A percentile compares a stretch with the other conserved stretches of the same genome.
phyloP scores from a whole-genome alignment of 225 moss, liverwort and hornwort species.

The Sphagnum contortum region DNA sequence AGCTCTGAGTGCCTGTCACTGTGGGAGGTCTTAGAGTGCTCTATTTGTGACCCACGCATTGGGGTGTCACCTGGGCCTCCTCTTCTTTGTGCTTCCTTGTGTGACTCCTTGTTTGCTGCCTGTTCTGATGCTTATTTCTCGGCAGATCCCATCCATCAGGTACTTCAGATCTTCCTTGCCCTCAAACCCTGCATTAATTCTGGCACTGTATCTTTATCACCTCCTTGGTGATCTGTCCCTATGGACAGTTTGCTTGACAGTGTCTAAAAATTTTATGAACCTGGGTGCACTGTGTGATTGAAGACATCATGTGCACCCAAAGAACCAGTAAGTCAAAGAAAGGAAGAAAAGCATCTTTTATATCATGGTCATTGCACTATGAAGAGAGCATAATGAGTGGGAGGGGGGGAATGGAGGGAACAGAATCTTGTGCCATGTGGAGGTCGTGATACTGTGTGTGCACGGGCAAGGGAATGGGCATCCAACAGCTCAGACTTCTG shows the following conservation, averaged over 20 bases:
- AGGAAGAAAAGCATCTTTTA: too few relatives aligned
- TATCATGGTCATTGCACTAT: too few relatives aligned
- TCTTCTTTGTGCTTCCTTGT: constrained; percentile 42
- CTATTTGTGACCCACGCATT: constrained; percentile 55
- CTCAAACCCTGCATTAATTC: too few relatives aligned
- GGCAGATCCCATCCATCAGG: constrained; percentile 47
- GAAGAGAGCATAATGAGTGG: too few relatives aligned
- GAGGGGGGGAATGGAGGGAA: constrained; percentile 16
- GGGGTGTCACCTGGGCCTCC: constrained; percentile 56
- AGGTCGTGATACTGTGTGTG: constrained; percentile 43
- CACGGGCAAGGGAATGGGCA: constrained; percentile 46
- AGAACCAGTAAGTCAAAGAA: too few relatives aligned
- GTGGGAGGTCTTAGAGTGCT: constrained; percentile 62
- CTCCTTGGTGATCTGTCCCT: too few relatives aligned
- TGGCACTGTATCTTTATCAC: too few relatives aligned
- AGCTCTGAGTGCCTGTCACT: constrained; percentile 36
- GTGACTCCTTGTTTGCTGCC: constrained; percentile 36
- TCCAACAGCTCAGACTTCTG: constrained; percentile 49
- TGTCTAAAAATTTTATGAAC: too few relatives aligned
- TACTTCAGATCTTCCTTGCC: constrained; percentile 6
- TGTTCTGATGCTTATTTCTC: constrained; percentile 46
- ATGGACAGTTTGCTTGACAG: too few relatives aligned
- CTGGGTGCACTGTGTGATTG: too few relatives aligned
- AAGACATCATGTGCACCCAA: too few relatives aligned
- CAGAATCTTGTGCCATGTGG: constrained; percentile 43